Base-by-base conservation (phyloP, 495 filamentous ascomycete species). In the Xylaria telfairii region DNA sequence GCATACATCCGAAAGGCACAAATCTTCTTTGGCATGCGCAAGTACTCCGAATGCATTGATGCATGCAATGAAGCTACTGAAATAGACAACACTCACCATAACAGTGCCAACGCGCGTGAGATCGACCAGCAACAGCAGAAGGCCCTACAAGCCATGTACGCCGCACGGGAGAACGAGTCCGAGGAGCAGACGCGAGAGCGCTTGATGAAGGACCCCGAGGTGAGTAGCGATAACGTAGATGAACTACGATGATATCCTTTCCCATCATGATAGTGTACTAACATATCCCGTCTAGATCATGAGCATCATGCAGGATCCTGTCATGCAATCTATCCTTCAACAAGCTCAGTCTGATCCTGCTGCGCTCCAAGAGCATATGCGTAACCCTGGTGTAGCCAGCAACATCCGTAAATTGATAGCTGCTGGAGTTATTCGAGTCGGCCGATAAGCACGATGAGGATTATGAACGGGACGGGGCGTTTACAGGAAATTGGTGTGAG, bases 321-420 rank as follows among this genome's bases (percentile, higher is more conserved):
- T 99, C 76, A 98, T 98, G 96, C 93, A 98, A 81, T 92, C 91
- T 77, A 99, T 98, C 74, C 89, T 99, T 47, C 92, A 96, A 80
- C 94, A 98, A 83, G 96, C 96, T 60, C 97, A 98, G 85, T 90
- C 89, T 57, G 93, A 98, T 79, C 96, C 96, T 4, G 90, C 90
- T 28, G 95, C 96, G 30, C 85, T 99, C 74, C 90, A 94, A 73
- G 95, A 98, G 76, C 96, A 99, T 82, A 97, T 98, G 93, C 93
- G 91, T 86, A 98, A 97, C 83, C 85, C 92, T 9, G 87, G 85
- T 71, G 92, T 98, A 71, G 87, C 90, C 65, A 87, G 86, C 71
- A 95, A 97, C 85, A 92, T 99, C 67, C 93, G 95, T 85, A 97
- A 97, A 80, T 83, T 98, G 74, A 90, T 96, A 67, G 93, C 93